A percentile compares a stretch with the other conserved stretches of the same genome.
These are phyloP conservation scores for Diaporthe velutina DNA, from an alignment of 2,329 filamentous ascomycete species.

Conservation along the genomic window DNA sequence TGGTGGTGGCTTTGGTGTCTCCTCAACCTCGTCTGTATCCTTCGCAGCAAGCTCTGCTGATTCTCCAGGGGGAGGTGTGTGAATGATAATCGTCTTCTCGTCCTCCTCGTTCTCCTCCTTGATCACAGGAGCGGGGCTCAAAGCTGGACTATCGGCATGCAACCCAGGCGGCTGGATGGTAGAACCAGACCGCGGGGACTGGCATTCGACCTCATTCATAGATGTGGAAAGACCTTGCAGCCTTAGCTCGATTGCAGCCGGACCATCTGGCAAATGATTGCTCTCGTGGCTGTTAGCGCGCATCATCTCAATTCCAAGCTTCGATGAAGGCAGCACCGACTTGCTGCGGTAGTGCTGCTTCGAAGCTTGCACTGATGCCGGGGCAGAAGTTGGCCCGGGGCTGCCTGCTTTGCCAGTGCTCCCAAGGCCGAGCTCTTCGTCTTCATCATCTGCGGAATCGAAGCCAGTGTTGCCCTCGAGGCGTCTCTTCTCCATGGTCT, in stretches of 20 bases:
- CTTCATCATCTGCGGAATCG: constrained; percentile 94
- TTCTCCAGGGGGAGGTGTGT: constrained; percentile 49
- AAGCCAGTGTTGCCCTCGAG: constrained; percentile 73
- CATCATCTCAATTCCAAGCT: constrained; percentile 98
- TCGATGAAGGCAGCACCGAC: constrained; percentile 79
- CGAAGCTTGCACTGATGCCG: constrained; percentile 19
- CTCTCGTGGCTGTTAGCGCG: constrained; percentile 95
- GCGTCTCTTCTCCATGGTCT: constrained; percentile 79
- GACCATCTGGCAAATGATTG: constrained; percentile 66
- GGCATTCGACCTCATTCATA: constrained; percentile 54
- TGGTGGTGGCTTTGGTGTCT: constrained; percentile 57
- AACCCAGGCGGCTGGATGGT: constrained; percentile 38
- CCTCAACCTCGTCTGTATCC: constrained; percentile 50
- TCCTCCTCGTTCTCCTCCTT: constrained; percentile 36
- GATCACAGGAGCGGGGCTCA: constrained; percentile 33
- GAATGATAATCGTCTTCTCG: constrained; percentile 42
- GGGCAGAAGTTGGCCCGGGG: constrained; percentile 34
- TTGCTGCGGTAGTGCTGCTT: constrained; percentile 68
- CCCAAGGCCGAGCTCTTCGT: constrained; percentile 81
- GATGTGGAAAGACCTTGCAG: constrained; percentile 65
- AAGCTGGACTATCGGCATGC: constrained; percentile 19
- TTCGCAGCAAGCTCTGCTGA: constrained; percentile 35
- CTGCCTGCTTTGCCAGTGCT: constrained; percentile 51
- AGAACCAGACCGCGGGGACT: constrained; percentile 30
- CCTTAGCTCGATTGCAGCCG: constrained; percentile 60